These are phyloP conservation scores for Cyclotella kingstonii DNA, from an alignment of 108 stramenopile species.

Conservation along the genomic window DNA sequence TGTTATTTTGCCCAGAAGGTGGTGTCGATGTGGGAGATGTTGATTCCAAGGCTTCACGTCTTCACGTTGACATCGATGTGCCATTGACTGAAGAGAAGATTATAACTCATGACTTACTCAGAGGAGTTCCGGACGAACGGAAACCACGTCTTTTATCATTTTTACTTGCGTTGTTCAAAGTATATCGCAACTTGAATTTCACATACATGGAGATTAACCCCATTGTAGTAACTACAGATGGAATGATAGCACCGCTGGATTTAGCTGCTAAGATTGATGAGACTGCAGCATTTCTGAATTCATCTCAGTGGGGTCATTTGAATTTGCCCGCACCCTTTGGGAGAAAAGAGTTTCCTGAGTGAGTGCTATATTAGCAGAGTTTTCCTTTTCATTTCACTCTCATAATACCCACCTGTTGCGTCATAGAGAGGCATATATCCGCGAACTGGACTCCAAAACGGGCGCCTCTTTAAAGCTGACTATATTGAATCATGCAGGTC, in stretches of 20 bases:
- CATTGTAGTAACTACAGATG: slow-evolving; percentile 58
- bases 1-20: slow-evolving; percentile 84
- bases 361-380: no score
- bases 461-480: slow-evolving; percentile 92
- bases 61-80: slow-evolving; percentile 50
- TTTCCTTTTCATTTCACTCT: no score
- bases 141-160: slow-evolving; percentile 56
- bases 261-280: slow-evolving; percentile 92
- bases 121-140: slow-evolving; percentile 57
- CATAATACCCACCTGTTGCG: no score
- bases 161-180: slow-evolving; percentile 62
- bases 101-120: slow-evolving; percentile 32
- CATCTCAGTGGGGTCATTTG: slow-evolving; percentile 78
- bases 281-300: slow-evolving; percentile 77
- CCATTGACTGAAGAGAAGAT: slow-evolving; percentile 32
- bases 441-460: slow-evolving; percentile 81
- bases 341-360: slow-evolving; percentile 79
- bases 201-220: slow-evolving; percentile 91
- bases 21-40: slow-evolving; percentile 94
- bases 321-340: slow-evolving; percentile 86
- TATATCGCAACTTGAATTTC: slow-evolving; percentile 84
- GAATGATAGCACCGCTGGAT: slow-evolving; percentile 72
- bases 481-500: slow-evolving; percentile 77
- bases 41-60: slow-evolving; percentile 75
- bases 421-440: slow-evolving; percentile 66